Evolutionary conservation across 225 moss, liverwort and hornwort species (phyloP).

Genomic region (Takakia lepidozioides): DNA sequence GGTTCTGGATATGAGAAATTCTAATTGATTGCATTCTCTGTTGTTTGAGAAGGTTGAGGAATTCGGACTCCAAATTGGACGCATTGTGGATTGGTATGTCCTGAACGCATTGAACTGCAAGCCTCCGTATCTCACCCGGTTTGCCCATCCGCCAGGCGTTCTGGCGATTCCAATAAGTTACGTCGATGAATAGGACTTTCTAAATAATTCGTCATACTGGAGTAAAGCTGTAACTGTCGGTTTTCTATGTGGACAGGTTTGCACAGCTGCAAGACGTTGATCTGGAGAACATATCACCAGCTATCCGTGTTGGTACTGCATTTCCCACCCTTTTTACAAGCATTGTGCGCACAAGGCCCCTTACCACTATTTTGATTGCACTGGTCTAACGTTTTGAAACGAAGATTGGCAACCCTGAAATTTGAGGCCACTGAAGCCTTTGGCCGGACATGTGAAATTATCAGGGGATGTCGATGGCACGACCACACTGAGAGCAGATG

Average conservation of each 20-base stretch:
- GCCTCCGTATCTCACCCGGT: no score
- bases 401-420: no score
- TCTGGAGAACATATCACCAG: conserved; percentile 58
- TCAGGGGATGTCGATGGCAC: conserved; percentile 63
- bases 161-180: no score
- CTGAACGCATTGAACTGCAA: background rate
- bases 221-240: no score
- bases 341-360: no score
- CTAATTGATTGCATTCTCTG: background rate
- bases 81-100: conserved; percentile 82
- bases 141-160: no score
- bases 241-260: no score
- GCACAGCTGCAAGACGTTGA: conserved; percentile 85
- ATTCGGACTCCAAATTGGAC: conserved; percentile 79
- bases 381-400: no score
- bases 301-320: conserved; percentile 66
- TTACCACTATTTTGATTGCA: background rate
- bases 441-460: no score
- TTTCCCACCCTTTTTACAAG: background rate
- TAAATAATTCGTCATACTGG: no score
- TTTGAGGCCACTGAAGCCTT: no score
- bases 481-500: conserved; percentile 61
- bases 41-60: conserved; percentile 56
- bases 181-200: no score
- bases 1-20: background rate